Evolutionary conservation across 176 grass and related monocot species (phyloP).

Genomic region (Echinochloa phyllopogon): DNA sequence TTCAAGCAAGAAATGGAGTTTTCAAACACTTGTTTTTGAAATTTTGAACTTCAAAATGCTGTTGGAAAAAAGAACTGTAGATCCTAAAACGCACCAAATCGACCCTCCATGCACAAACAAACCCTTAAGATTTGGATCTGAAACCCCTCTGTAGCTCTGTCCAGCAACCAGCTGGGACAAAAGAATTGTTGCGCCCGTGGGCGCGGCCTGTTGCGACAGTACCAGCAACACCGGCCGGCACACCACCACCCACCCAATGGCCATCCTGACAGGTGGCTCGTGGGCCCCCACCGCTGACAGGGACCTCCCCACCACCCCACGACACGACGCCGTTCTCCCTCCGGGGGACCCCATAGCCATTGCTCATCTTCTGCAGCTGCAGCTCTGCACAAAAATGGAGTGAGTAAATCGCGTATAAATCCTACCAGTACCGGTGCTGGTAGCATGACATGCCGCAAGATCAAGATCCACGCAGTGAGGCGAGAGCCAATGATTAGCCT

Average conservation of each 20-base stretch:
- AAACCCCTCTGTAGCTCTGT: neutral
- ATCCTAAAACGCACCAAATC: too few species aligned
- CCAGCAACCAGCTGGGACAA: neutral
- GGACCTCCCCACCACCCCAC: neutral
- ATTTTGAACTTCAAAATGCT: too few species aligned
- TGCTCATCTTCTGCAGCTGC: neutral
- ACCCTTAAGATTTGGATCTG: neutral
- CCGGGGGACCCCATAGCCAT: neutral
- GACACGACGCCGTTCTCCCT: neutral
- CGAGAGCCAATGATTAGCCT: neutral
- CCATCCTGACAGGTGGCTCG: constrained; percentile 1
- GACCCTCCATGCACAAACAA: neutral
- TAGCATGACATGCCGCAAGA: neutral
- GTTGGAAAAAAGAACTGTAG: too few species aligned
- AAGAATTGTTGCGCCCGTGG: neutral
- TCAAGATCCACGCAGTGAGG: neutral
- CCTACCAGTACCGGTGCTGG: neutral
- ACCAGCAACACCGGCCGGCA: neutral
- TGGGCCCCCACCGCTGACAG: neutral
- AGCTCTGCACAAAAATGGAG: neutral
- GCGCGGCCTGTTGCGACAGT: constrained; percentile 3
- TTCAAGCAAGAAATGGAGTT: neutral
- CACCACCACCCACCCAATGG: neutral
- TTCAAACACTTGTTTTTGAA: neutral
- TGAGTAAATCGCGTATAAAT: neutral